Base-by-base conservation (phyloP, 208 protist species). In the Wallacemonas sp. region DNA sequence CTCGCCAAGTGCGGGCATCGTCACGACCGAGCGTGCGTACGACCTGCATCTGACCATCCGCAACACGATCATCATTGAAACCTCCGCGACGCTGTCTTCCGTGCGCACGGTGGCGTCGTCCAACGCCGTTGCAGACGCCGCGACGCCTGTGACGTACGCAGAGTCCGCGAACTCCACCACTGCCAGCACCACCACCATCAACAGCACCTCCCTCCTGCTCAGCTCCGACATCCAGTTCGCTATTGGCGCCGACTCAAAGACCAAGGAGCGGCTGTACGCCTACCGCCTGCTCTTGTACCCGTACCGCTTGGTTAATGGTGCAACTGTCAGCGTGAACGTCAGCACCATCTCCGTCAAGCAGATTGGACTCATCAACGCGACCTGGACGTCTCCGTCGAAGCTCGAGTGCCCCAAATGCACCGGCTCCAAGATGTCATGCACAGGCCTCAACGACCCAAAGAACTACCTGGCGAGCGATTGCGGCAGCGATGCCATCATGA, bases 201-300 rank as follows among this genome's bases (percentile, higher is more conserved):
- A 5, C 14, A 46, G 34, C 26, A 21, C 34, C 30, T 29, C 52
- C 16, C 43, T 88, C 14, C 44, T 44, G 29, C 48, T 84, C 46
- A 76, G 56, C 65, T 41, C 76, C 23, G 86, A 92, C 61, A 73
- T 93, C 43, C 78, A 83, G 44, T 92, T 82, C 62, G 70, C 70
- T n/a, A 48, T 76, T 27, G 83, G 65, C 46, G 36, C 52, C 19
- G 74, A 86, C 43, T 49, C 44, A 12, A 44, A 61, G 30, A 90
- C 90, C 3, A 57, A 55, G 21, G 90, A 95, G 65, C 82, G 90
- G 43, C 56, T 95, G 12, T 95, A 88, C 62, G 78, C 70, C 29
- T 95, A 93, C 64, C 68, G 77, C 17, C 17, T 93, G 19, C 49
- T 87, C 27, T 49, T 95, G 26, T 95, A 88, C 66, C 90, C 87